Base-by-base conservation (phyloP, 2,329 filamentous ascomycete genomes). In the Botryotinia narcissicola region DNA sequence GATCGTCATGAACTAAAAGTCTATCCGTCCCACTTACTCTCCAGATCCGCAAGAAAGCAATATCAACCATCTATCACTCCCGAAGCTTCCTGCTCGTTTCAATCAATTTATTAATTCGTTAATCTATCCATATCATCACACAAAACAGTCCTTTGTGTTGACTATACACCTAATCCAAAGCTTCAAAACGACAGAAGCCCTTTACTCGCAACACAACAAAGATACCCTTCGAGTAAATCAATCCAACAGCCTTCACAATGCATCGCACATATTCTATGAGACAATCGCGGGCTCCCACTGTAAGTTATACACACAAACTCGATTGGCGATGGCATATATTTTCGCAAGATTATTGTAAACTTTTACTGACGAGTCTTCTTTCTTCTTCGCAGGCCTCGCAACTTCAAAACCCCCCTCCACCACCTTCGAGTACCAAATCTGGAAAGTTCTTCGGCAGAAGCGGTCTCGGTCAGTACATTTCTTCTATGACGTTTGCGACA, bases 211-310 rank as follows among this genome's bases (percentile, higher is more conserved):
- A 6, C 59, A 40, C 68, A 59, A 61, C 60, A 57, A 71, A 57
- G 29, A 54, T 54, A 22, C 54, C 20, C 61, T 14, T 25, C 46
- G 25, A 46, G 7, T 14, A 18, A 18, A 22, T 5, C 57, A 22
- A 18, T 16, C 62, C 60, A 37, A 40, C 71, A 68, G 59, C 60
- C 74, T 85, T 75, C 70, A 67, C 37, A 73, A 99, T 99, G 95
- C 96, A 99, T 89, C 94, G 95, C 84, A 98, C 96, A 78, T 99
- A 98, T 84, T 97, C 94, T 80, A 97, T 98, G 96, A 95, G 96
- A 91, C 93, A 97, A 85, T 92, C 93, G 84, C 92, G 96, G 88
- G 94, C 94, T 84, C 96, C 96, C 67, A 99, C 96, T 78, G 96
- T 96, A 81, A 97, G 81, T 88, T 51, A 63, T 74, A 72, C 72